Percentiles rank a stretch among this genome's conserved stretches.
These are phyloP conservation scores for Amaranthus palmeri DNA, from an alignment of 148 eudicot species.

Conservation along the genomic window DNA sequence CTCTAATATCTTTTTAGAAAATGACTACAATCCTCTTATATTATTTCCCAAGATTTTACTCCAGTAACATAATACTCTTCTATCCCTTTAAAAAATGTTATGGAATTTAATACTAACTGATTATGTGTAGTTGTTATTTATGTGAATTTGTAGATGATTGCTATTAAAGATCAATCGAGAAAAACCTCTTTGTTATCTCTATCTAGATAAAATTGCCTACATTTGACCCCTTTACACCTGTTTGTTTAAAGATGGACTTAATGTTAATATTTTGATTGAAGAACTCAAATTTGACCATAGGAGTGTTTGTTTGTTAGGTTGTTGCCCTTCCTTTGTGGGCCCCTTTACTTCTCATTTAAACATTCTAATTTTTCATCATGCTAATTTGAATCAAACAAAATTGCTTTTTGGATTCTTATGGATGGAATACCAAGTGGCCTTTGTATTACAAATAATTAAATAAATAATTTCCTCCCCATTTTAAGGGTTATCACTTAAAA, in stretches of 20 bases:
- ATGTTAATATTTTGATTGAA: neutral
- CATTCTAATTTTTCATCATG: constrained; percentile 21
- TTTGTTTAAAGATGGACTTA: neutral
- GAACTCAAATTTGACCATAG: constrained; percentile 15
- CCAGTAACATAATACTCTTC: neutral
- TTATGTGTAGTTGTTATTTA: no score
- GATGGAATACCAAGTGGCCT: constrained; percentile 12
- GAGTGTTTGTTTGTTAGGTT: constrained; percentile 4
- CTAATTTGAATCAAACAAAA: neutral
- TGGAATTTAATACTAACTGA: no score
- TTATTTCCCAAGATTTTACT: constrained; percentile 15
- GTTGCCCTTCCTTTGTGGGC: constrained; percentile 14
- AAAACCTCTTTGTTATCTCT: no score
- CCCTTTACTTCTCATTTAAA: constrained; percentile 12
- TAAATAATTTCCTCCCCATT: neutral
- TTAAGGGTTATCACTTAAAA: neutral
- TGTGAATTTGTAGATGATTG: no score
- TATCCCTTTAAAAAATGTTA: no score
- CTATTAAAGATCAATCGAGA: no score
- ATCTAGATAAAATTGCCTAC: no score
- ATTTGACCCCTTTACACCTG: no score
- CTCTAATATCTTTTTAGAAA: neutral
- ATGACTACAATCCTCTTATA: constrained; percentile 15
- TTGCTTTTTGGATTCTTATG: constrained; percentile 23
- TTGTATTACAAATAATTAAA: neutral